Percentiles rank a stretch among this genome's conserved stretches.
phyloP scores from a whole-genome alignment of 352 stramenopile genomes.

The Phytophthora hibernalis region DNA sequence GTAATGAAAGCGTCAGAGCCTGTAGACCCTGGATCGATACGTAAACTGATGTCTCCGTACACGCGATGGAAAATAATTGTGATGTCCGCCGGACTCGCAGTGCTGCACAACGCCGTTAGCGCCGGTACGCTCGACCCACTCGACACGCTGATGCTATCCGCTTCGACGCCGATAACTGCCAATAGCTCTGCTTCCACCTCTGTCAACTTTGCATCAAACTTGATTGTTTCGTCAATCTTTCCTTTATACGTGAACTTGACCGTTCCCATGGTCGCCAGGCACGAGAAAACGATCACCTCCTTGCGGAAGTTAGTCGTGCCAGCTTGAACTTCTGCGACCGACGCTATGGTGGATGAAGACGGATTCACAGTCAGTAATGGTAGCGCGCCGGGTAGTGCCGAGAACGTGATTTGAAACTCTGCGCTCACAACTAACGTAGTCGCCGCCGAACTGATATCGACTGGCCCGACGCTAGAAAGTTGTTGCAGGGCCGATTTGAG shows the following conservation, averaged over 20 bases:
- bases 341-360: conserved; percentile 21
- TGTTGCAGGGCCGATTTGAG: conserved; percentile 47
- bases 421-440: conserved; percentile 28
- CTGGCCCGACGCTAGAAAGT: conserved; percentile 49
- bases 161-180: conserved; percentile 56
- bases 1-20: conserved; percentile 18
- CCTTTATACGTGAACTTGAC: conserved; percentile 47
- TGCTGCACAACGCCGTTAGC: conserved; percentile 54
- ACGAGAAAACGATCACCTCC: conserved; percentile 68
- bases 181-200: conserved; percentile 52
- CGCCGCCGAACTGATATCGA: conserved; percentile 49
- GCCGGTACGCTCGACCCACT: conserved; percentile 30
- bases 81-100: conserved; percentile 35
- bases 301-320: conserved; percentile 74
- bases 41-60: conserved; percentile 56
- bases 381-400: conserved; percentile 50
- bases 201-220: conserved; percentile 34
- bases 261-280: conserved; percentile 36
- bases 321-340: conserved; percentile 33
- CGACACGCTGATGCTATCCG: conserved; percentile 68
- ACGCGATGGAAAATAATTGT: conserved; percentile 72
- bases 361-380: conserved; percentile 42
- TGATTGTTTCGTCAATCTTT: conserved; percentile 24
- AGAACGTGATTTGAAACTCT: conserved; percentile 68
- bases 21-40: conserved; percentile 26